Conservation (phyloP, 805 yeast species). For the Cyberlindnera japonica region DNA sequence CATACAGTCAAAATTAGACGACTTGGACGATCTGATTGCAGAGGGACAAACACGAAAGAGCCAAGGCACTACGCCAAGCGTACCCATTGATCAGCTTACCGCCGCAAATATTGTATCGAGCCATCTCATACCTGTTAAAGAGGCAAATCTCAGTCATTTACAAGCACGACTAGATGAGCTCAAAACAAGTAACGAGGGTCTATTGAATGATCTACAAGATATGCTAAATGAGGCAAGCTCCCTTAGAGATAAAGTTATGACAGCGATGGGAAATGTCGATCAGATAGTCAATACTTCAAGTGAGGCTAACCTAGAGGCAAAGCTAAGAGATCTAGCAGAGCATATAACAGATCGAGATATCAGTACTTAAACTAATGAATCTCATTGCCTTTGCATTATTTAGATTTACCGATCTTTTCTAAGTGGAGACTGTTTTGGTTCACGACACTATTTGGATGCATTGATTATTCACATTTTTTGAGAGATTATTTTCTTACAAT, state of each 20-base stretch:
- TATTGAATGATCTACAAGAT: constrained; percentile 15
- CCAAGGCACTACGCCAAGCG: neutral
- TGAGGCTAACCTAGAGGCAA: constrained; percentile 11
- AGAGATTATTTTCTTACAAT: neutral
- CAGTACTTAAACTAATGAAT: no score
- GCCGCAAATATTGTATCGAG: constrained; percentile 20
- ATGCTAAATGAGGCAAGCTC: constrained; percentile 12
- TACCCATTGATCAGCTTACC: constrained; percentile 21
- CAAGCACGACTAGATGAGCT: constrained; percentile 14
- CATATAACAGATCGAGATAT: neutral
- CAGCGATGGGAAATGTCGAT: constrained; percentile 11
- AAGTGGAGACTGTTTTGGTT: no score
- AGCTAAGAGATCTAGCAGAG: constrained; percentile 13
- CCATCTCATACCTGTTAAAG: constrained; percentile 26
- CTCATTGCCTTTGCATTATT: no score
- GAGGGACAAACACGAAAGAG: constrained; percentile 28
- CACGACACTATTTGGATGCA: no score
- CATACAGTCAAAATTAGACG: constrained; percentile 37
- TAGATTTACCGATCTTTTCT: neutral
- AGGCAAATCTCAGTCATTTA: constrained; percentile 17
- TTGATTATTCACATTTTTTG: no score
- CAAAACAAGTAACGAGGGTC: constrained; percentile 10
- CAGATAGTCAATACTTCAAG: constrained; percentile 10
- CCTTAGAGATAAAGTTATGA: constrained; percentile 9
- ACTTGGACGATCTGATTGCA: constrained; percentile 42